phyloP scores from a whole-genome alignment of 2,329 filamentous ascomycete genomes.

The Chaetoscypha palmicola region DNA sequence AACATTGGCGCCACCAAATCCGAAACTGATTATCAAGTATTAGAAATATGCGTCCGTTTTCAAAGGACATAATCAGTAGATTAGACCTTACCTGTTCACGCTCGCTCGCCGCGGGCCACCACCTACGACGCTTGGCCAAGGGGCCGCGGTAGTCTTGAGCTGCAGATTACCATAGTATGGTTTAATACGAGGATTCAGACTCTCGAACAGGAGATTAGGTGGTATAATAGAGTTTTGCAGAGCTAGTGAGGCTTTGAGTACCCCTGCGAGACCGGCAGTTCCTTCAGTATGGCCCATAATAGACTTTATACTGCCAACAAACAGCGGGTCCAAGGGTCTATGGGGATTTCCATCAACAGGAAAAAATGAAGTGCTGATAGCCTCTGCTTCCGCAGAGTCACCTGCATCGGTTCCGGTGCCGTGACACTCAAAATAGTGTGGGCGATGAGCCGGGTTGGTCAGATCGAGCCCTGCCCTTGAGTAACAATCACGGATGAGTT shows the following conservation, averaged over 20 bases:
- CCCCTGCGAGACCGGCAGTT: conserved; percentile 23
- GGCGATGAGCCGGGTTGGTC: conserved; percentile 31
- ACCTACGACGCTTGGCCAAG: conserved; percentile 10
- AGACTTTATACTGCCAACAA: conserved; percentile 19
- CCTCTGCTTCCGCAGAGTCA: conserved; percentile 38
- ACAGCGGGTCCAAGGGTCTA: background rate
- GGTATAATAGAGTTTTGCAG: conserved; percentile 26
- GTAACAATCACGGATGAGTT: conserved; percentile 41
- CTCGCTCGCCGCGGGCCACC: conserved; percentile 6
- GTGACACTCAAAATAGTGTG: conserved; percentile 43
- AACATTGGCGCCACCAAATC: conserved; percentile 13
- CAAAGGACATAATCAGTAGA: too few relatives aligned
- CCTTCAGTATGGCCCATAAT: conserved; percentile 24
- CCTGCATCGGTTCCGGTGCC: conserved; percentile 36
- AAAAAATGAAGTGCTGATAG: conserved; percentile 28
- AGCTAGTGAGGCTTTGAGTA: conserved; percentile 25
- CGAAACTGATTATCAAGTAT: too few relatives aligned
- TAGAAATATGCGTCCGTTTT: too few relatives aligned
- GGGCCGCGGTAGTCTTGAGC: background rate
- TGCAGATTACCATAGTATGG: conserved; percentile 5
- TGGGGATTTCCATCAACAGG: background rate
- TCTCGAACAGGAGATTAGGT: conserved; percentile 27
- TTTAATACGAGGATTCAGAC: conserved; percentile 29
- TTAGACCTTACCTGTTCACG: too few relatives aligned
- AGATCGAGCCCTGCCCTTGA: conserved; percentile 35